Percentiles rank a stretch among this genome's conserved stretches.
Evolutionary conservation across 129 eudicot species (phyloP).

Genomic region (Pseudognaphalium luteoalbum): DNA sequence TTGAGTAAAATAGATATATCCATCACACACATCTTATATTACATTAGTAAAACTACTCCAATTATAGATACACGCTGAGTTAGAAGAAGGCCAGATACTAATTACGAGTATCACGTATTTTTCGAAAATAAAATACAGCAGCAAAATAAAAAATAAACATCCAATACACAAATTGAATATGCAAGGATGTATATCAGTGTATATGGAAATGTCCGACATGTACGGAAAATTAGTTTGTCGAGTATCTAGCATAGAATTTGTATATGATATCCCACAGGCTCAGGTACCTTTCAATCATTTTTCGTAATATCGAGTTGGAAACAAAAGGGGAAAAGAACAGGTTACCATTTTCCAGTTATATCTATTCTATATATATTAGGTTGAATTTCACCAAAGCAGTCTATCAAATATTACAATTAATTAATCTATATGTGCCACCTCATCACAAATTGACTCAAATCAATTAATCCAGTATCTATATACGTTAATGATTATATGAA

Average conservation of each 20-base stretch:
- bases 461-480: not conserved
- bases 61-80: not conserved
- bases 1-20: not conserved
- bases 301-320: not conserved
- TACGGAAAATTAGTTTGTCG: not conserved
- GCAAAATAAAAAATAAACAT: not conserved
- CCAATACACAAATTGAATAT: not conserved
- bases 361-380: not conserved
- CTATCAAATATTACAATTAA: not conserved
- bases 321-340: not conserved
- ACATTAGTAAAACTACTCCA: not conserved
- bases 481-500: not conserved
- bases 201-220: not conserved
- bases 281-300: not conserved
- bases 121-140: not conserved
- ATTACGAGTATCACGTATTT: not conserved
- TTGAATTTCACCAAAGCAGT: not conserved
- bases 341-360: not conserved
- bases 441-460: not conserved
- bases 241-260: not conserved
- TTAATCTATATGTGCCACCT: not conserved
- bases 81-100: not conserved
- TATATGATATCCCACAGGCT: not conserved
- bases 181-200: not conserved
- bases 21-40: not conserved